Evolutionary conservation across 2,329 filamentous ascomycete species (phyloP), one percentile per base, ranked within the genome.

Genomic region (Sphaerostilbella broomeana): DNA sequence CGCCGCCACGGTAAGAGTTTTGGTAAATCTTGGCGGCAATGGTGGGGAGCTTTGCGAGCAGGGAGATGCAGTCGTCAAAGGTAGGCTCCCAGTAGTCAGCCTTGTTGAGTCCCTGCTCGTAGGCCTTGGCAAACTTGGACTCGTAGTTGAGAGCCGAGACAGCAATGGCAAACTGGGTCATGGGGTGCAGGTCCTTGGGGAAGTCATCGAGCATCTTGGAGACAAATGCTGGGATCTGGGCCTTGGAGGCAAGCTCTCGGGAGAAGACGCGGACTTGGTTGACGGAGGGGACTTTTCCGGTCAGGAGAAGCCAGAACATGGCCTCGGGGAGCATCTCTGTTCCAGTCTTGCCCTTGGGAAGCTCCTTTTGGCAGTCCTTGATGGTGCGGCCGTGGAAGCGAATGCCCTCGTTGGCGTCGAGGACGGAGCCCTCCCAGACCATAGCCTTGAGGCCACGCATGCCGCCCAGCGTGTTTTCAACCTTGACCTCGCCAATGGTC

Each of bases 261-360:
- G 87, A 94, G 54, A 98, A 80, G 30, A 68, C 71, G 54, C 90
- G 85, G 47, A 92, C 79, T 65, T 98, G 92, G 47, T 70, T 69
- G 16, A 81, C 83, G 1, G 84, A 86, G 17, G 92, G 92, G 16
- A 97, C 85, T 64, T 94, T 76, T 44, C 92, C 92, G 8, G 92
- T 98, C 52, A 98, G 73, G 35, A 98, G 79, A 28, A 97, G 79
- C 92, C 92, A 98, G 75, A 98, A 98, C 92, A 98, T 98, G 64
- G 90, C 81, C 67, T 98, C 92, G 33, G 92, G 92, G 10, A 97
- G 77, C 92, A 97, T 98, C 69, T 97, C 90, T 5, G 87, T 94
- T 55, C 90, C 87, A 3, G 84, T 79, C 44, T 77, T 87, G 51
- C 90, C 92, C 73, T 95, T 97, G 60, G 92, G 89, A 12, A 97